Evolutionary conservation across 2,329 filamentous ascomycete species (phyloP), one percentile per base, ranked within the genome.

Genomic region (Penicillium digitatum): DNA sequence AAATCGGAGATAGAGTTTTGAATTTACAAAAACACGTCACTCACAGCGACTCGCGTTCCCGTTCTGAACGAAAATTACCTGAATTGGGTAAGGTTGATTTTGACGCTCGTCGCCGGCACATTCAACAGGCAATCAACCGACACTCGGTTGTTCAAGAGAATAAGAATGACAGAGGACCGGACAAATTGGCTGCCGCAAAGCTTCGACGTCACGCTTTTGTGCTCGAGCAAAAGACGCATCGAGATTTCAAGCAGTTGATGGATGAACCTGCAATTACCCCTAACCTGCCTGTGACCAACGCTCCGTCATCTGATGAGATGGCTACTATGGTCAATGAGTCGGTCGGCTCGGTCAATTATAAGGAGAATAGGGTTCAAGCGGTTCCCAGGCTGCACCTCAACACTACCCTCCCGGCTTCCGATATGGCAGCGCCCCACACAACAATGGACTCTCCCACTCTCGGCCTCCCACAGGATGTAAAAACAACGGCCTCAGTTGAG

Each of bases 81-180:
- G 81, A 84, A 65, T 65, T 92, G 55, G 87, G 87, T 1, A 87
- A 87, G 56, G 89, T 95, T 49, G 89, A 96, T 72, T 94, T 95
- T 69, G 90, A 88, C 56, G 88, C 89, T 62, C 83, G 90, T 48
- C 82, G 91, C 63, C 87, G 90, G 67, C 85, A 86, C 57, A 95
- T 95, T 65, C 87, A 92, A 63, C 84, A 90, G 54, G 90, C 90
- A 14, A 93, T 95, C 71, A 92, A 85, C 63, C 48, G 48, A 34
- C 48, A 50, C 29, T 31, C 47, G 69, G 90, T 88, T n/a, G 85
- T 94, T 45, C 83, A 87, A 59, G 87, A 90, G 67, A 87, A 78
- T 64, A 68, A 74, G 52, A 65, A 53, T 53, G 51, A 42, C 3
- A 48, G 72, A 60, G 86, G 89, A 67, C 4, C 5, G 3, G 85